Base-by-base conservation (phyloP, 1,139 yeast genomes). In the Taiozyma sp. region DNA sequence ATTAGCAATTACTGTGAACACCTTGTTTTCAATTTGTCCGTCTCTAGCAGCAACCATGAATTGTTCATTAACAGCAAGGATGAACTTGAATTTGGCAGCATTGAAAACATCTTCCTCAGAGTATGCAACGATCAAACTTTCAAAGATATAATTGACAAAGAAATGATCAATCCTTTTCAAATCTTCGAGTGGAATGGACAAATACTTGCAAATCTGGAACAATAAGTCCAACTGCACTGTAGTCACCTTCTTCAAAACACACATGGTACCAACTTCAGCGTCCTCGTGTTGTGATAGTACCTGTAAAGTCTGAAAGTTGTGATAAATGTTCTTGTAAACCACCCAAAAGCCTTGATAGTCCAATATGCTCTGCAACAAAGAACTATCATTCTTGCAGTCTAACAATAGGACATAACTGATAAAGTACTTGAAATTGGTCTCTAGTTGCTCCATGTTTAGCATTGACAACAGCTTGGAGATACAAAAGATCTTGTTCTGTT, bases 51-150 rank as follows among this genome's bases (percentile, higher is more conserved):
- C 81, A 49, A 89, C 85, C 79, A 91, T 79, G 65, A 81, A 91
- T 65, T 91, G 97, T 65, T 91, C 97, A 65, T 90, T 90, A 23
- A 91, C 72, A 3, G 89, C 81, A 45, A 91, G 71, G 10, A 90
- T 67, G n/a, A 88, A 71, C 62, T 85, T 85, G 70, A 90, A 85
- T 59, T 84, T 83, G 43, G 88, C 81, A 57, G 83, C 83, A 49
- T 89, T 87, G 53, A 79, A 76, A 46, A 84, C 78, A 57, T 83
- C 84, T 53, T 82, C 88, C 48, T 80, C 80, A 44, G 79, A 80
- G 40, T 55, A 54, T 1, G 59, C 60, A 8, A 57, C 58, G 2
- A 54, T 48, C 19, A 84, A 74, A 27, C 79, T 74, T 3, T 75
- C 65, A 49, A 85, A 74, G 45, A 87, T 68, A 56, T 76, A 80